Percentiles rank a stretch among this genome's conserved stretches.
These are phyloP conservation scores for Populus deltoides DNA, from an alignment of 345 rosid species.

Conservation along the genomic window DNA sequence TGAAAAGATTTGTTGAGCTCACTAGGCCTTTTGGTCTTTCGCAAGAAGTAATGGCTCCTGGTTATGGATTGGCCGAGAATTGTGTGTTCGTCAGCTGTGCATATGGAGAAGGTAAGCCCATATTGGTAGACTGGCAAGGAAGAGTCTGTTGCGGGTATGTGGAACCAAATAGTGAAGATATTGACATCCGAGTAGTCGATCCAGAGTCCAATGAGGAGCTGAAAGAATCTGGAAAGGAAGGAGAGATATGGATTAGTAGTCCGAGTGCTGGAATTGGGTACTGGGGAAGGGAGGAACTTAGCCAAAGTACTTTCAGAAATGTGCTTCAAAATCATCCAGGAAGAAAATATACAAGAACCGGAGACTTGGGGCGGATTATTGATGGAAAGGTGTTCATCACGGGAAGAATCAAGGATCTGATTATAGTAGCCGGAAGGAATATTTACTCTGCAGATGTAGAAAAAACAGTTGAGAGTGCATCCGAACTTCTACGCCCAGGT, in stretches of 20 bases:
- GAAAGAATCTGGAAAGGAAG: conserved; percentile 49
- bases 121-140: conserved; percentile 64
- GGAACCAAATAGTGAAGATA: conserved; percentile 36
- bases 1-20: conserved; percentile 53
- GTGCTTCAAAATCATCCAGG: conserved; percentile 35
- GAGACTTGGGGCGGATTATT: conserved; percentile 60
- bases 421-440: conserved; percentile 66
- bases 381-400: conserved; percentile 58
- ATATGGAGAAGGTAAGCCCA: conserved; percentile 54
- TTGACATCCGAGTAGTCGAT: conserved; percentile 51
- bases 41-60: conserved; percentile 70
- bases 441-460: conserved; percentile 69
- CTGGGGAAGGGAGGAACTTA: conserved; percentile 59
- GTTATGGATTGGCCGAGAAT: conserved; percentile 72
- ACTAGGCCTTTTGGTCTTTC: conserved; percentile 53
- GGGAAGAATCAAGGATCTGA: conserved; percentile 73
- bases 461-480: conserved; percentile 61
- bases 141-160: conserved; percentile 63
- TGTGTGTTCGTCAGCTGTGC: conserved; percentile 75
- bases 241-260: conserved; percentile 68
- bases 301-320: conserved; percentile 53
- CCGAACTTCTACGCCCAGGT: conserved; percentile 56
- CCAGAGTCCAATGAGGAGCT: conserved; percentile 44
- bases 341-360: conserved; percentile 53
- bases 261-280: conserved; percentile 68